phyloP scores from a whole-genome alignment of 305 asterid species.

The Solanum aculeatissimum region DNA sequence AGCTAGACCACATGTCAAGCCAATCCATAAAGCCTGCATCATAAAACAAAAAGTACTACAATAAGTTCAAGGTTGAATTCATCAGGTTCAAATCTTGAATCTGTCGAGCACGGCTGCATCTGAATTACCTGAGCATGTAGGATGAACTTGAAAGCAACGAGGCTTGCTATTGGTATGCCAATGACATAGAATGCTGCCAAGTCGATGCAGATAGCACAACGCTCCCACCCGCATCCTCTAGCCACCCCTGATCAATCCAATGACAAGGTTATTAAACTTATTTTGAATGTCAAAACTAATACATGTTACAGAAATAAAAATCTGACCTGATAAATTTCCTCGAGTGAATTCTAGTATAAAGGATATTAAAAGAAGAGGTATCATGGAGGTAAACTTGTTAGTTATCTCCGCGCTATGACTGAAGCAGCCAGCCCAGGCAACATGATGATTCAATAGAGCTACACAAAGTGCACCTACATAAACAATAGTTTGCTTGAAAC shows the following conservation, averaged over 20 bases:
- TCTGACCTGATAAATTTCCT: slow-evolving; percentile 38
- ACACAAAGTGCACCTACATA: slow-evolving; percentile 16
- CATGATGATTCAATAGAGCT: slow-evolving; percentile 30
- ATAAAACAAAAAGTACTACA: not conserved
- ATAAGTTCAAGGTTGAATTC: no score
- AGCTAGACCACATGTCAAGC: slow-evolving; percentile 36
- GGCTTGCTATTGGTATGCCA: slow-evolving; percentile 35
- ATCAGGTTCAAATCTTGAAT: not conserved
- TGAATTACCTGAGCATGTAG: slow-evolving; percentile 32
- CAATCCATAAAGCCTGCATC: slow-evolving; percentile 43
- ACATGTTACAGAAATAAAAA: not conserved
- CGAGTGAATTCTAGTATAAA: slow-evolving; percentile 40
- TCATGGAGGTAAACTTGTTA: slow-evolving; percentile 36
- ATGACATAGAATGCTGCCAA: slow-evolving; percentile 31
- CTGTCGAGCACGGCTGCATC: not conserved
- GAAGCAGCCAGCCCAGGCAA: slow-evolving; percentile 49
- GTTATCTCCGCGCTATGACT: slow-evolving; percentile 38
- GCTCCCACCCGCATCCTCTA: slow-evolving; percentile 49
- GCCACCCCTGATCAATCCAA: slow-evolving; percentile 30
- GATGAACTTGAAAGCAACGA: slow-evolving; percentile 36
- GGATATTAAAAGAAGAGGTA: slow-evolving; percentile 38
- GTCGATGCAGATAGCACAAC: slow-evolving; percentile 24
- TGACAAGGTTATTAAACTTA: not conserved
- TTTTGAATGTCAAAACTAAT: not conserved
- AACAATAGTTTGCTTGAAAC: slow-evolving; percentile 41